Conservation (phyloP, 345 rosid species). For the Salix viminalis region DNA sequence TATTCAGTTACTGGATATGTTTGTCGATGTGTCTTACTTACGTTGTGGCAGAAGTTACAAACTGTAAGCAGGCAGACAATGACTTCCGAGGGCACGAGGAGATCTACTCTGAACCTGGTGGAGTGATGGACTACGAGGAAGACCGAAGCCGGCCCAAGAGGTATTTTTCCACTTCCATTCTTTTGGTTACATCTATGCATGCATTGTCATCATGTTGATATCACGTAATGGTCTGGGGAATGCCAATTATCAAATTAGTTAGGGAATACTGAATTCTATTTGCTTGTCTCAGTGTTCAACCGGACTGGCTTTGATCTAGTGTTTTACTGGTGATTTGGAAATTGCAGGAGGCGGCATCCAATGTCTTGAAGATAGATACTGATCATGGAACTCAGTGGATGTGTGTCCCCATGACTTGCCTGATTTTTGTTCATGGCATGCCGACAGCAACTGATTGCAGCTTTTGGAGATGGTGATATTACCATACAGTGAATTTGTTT, state of each 20-base stretch:
- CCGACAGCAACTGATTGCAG: constrained; percentile 20
- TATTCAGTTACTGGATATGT: constrained; percentile 41
- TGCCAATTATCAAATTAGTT: not conserved
- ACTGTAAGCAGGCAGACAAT: constrained; percentile 89
- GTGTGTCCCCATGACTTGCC: constrained; percentile 16
- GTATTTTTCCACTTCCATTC: constrained; percentile 32
- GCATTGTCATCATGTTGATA: not conserved
- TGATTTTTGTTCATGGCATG: constrained; percentile 32
- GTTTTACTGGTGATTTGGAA: constrained; percentile 1
- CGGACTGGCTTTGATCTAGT: not conserved
- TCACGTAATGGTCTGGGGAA: not conserved
- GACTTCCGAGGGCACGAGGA: constrained; percentile 89
- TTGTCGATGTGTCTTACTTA: constrained; percentile 97
- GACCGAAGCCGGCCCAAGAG: constrained; percentile 92
- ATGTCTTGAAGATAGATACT: constrained; percentile 39
- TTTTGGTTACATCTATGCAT: not conserved
- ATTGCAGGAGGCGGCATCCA: constrained; percentile 80
- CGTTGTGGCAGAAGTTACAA: constrained; percentile 97
- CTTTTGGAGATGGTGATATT: constrained; percentile 21
- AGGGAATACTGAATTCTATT: not conserved
- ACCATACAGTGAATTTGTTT: constrained; percentile 14
- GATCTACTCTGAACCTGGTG: constrained; percentile 88
- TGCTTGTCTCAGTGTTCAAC: not conserved
- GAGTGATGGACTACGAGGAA: constrained; percentile 98
- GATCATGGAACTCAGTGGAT: constrained; percentile 20